Conservation (phyloP, 192 early-diverging fungal genomes). For the Coemansia sp. region DNA sequence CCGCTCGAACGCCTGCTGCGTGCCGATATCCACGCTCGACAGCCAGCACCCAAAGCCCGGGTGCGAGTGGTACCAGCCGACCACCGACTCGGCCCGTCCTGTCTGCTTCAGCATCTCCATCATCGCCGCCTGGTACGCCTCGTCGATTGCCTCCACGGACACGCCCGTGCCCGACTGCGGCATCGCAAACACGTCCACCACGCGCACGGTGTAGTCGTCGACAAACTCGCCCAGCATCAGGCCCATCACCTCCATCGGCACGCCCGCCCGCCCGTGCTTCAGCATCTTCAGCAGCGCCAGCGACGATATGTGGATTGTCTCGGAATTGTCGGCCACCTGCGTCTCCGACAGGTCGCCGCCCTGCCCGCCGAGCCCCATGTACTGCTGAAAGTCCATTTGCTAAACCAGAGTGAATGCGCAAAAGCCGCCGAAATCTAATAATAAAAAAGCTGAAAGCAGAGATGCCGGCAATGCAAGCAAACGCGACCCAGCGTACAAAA, state of each 20-base stretch:
- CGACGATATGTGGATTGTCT: constrained; percentile 99
- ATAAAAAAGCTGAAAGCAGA: background rate
- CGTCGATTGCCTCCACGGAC: constrained; percentile 98
- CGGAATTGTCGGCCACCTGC: constrained; percentile 77
- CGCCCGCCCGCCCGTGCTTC: constrained; percentile 92
- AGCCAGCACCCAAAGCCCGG: constrained; percentile 99
- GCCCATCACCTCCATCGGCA: constrained; percentile 99
- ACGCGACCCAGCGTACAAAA: too few species aligned
- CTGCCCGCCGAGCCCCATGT: constrained; percentile 35
- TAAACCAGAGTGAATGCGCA: too few species aligned
- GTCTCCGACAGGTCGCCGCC: constrained; percentile 39
- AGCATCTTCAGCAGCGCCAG: constrained; percentile 96
- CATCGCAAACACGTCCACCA: constrained; percentile 99
- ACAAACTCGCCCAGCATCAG: constrained; percentile 99
- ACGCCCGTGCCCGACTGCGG: constrained; percentile 99
- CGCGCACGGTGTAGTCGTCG: constrained; percentile 98
- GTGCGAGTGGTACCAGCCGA: constrained; percentile 99
- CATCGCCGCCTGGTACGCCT: constrained; percentile 99
- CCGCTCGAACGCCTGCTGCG: constrained; percentile 96
- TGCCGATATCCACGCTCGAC: constrained; percentile 98
- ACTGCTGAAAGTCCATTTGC: constrained; percentile 44
- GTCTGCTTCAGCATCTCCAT: constrained; percentile 99
- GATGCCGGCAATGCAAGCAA: too few species aligned
- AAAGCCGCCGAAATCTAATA: too few species aligned
- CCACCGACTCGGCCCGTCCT: constrained; percentile 96